Base-by-base conservation (phyloP, 2,329 filamentous ascomycete species). In the Neocucurbitaria cava region DNA sequence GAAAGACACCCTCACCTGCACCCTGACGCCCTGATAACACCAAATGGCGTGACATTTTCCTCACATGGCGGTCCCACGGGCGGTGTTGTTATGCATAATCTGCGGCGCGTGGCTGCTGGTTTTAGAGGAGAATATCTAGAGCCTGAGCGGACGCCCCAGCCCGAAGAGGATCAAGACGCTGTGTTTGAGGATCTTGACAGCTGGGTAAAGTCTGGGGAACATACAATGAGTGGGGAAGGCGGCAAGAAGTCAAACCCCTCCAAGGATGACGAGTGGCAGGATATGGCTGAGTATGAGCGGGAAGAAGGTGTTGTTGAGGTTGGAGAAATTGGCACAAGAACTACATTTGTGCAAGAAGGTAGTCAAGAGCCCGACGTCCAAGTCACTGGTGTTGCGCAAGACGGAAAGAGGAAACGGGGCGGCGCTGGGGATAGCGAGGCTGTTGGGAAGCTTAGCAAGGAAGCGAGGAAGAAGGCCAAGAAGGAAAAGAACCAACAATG, bases 391-490 rank as follows among this genome's bases (percentile, higher is more conserved):
- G 59, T 58, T 17, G 67, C 49, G 66, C 20, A 68, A 33, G 69
- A 65, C 8, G 65, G 59, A n/a, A 64, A 59, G 46, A 72, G 76
- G 62, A 71, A 71, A 55, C 71, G 69, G 31, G 65, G 64, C 50
- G 61, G 62, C 21, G 48, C 59, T 49, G 33, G 20, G 18, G 56
- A 40, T 24, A 58, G 3, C 5, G 24, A 21, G 11, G 44, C 24
- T 15, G 45, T 48, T 13, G 54, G 48, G 17, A 67, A 71, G 43
- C 58, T 78, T 44, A 81, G 83, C 58, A 83, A 82, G 69, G 82
- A 82, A 58, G 80, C 82, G 49, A 77, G 82, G 57, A 85, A 83
- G 72, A 77, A 76, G 60, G 78, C 76, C 54, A 87, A 87, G 79
- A 85, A 84, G 70, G 79, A 81, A 66, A 78, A 80, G 65, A 76